Percentiles rank a stretch among this genome's conserved stretches.
These are phyloP conservation scores for Thelonectria blattea DNA, from an alignment of 2,329 filamentous ascomycete genomes.

Conservation along the genomic window DNA sequence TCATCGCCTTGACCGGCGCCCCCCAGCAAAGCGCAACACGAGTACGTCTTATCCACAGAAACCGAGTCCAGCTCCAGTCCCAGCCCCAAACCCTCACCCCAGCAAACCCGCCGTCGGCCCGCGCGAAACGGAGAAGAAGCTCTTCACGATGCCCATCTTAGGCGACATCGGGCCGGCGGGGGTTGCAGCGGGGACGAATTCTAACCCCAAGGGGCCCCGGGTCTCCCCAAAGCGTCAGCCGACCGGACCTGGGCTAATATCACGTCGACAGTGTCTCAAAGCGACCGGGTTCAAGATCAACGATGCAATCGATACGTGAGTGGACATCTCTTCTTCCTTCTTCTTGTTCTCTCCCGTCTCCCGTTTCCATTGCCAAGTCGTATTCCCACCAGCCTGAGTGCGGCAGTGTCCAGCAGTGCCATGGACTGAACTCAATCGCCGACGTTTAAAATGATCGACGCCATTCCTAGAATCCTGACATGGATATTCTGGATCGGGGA, in stretches of 20 bases:
- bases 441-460: conserved; percentile 1
- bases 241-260: conserved; percentile 33
- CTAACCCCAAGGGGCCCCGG: conserved; percentile 19
- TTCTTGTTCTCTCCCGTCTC: conserved; percentile 14
- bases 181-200: conserved; percentile 31
- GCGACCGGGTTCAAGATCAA: conserved; percentile 57
- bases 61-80: not conserved
- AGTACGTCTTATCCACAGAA: conserved; percentile 44
- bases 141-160: conserved; percentile 15
- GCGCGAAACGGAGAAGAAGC: conserved; percentile 19
- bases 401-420: conserved; percentile 7
- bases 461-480: not conserved
- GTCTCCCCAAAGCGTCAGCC: conserved; percentile 1
- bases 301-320: conserved; percentile 64
- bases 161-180: conserved; percentile 20
- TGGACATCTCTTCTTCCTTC: conserved; percentile 34
- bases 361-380: conserved; percentile 9
- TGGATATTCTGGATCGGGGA: conserved; percentile 6
- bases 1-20: conserved; percentile 51
- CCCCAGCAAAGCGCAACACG: conserved; percentile 51
- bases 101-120: conserved; percentile 13
- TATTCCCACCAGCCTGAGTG: conserved; percentile 1
- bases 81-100: conserved; percentile 7
- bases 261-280: conserved; percentile 52
- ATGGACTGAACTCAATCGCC: conserved; percentile 11